Base-by-base conservation (phyloP, 208 protist species). In the Leishmania martiniquensis region DNA sequence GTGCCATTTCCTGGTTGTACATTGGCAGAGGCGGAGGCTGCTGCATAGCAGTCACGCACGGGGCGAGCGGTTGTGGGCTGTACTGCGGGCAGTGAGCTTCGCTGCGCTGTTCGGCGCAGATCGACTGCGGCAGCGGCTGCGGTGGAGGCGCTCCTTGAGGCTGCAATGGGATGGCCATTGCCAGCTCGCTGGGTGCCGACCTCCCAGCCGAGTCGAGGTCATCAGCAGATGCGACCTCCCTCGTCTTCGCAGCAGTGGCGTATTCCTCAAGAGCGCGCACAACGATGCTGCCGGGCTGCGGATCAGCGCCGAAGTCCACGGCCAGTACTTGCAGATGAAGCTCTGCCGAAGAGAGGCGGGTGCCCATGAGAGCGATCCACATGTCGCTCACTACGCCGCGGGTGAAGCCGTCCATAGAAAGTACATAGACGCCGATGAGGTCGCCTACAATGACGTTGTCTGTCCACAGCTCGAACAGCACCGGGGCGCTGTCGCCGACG, bases 381-480 rank as follows among this genome's bases (percentile, higher is more conserved):
- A 72, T 65, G 75, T 96, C 92, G 39, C 87, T 66, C 68, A 94
- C 87, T 5, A 94, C 87, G 39, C 92, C 90, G 9, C 77, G 77
- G 29, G 76, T 81, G 32, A 96, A 71, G n/a, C 84, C 80, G 51
- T 84, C 83, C 20, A 96, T 25, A 20, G 84, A 89, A 47, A 96
- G 71, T 69, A 37, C 47, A 75, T 91, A 95, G 47, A 52, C 70
- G 29, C 92, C 92, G 69, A 96, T 55, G 17, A 92, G 32, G 51
- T 92, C 87, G 59, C 95, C 92, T 25, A 69, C 80, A 47, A 94
- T 77, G 47, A 92, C 72, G 52, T 94, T 94, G 62, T 92, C 86
- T 63, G 90, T 89, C 89, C 89, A 93, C 68, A 96, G 65, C 82
- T 95, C 91, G 9, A 95, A 78, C 37, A 81, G 59, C 4, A 95